Base-by-base conservation (phyloP, 2,329 filamentous ascomycete genomes). In the Pyrenochaeta sp. region DNA sequence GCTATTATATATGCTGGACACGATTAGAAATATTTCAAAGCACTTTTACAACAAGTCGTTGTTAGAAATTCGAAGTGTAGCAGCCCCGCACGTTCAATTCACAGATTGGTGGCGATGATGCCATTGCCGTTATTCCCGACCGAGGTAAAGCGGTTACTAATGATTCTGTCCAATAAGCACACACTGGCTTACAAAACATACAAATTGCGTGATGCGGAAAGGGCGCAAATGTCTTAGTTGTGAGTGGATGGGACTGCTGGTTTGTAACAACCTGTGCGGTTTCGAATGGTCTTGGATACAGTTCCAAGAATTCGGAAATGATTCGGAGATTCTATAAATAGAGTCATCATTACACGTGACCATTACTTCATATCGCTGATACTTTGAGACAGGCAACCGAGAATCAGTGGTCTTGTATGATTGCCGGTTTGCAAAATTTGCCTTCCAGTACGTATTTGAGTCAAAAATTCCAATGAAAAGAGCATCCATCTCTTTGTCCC, bases 91-190 rank as follows among this genome's bases (percentile, higher is more conserved):
- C n/a, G n/a, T n/a, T n/a, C n/a, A 54, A 53, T 51, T 48, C 44
- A 51, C 41, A 51, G 50, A 47, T 37, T 35, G 37, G 53, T 52
- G 55, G 56, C 59, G 41, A 68, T 70, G 64, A 67, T 64, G 61
- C 58, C 63, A 68, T 69, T 39, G n/a, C 42, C 48, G 28, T 47
- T 63, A 66, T 63, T 59, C 39, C 56, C 54, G 51, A 52, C 56
- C 50, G 57, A 57, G 51, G n/a, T n/a, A n/a, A n/a, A n/a, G n/a
- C n/a, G n/a, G 53, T 67, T 67, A 61, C 28, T 62, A 65, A 67
- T 62, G 17, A 22, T 4, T 7, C 8, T 40, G 26, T 28, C 55
- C 56, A 60, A 63, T 60, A 35, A 55, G 11, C 35, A 14, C 8
- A 1, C 3, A 10, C 23, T 14, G 23, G 60, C 58, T 63, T 55